Percentiles rank a stretch among this genome's conserved stretches.
phyloP scores from a whole-genome alignment of 441 rosid genomes.

The Arabidopsis lyrata region DNA sequence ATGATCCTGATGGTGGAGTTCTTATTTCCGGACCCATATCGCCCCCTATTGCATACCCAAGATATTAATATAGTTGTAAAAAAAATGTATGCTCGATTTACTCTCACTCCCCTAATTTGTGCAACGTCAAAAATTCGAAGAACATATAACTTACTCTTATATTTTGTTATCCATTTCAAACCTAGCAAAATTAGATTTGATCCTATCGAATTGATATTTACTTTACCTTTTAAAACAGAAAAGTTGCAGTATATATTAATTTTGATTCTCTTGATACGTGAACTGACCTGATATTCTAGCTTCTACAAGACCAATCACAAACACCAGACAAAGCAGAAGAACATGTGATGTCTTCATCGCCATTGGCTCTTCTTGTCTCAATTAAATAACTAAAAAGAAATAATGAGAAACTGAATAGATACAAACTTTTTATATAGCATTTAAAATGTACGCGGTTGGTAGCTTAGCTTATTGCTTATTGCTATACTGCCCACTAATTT shows the following conservation, averaged over 20 bases:
- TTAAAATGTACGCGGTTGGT: background rate
- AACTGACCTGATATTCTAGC: slow-evolving; percentile 18
- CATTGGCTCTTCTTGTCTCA: slow-evolving; percentile 17
- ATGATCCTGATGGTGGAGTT: slow-evolving; percentile 37
- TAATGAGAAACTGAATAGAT: too few relatives aligned
- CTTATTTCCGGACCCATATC: slow-evolving; percentile 16
- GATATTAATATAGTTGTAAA: background rate
- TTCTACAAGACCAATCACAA: slow-evolving; percentile 23
- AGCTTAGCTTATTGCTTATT: background rate
- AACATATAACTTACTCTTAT: too few relatives aligned
- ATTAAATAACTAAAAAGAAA: background rate
- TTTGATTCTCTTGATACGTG: background rate
- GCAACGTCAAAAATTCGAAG: too few relatives aligned
- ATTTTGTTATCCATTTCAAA: too few relatives aligned
- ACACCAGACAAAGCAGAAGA: slow-evolving; percentile 21
- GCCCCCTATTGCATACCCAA: slow-evolving; percentile 20
- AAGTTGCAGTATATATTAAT: background rate
- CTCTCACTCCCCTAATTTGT: too few relatives aligned
- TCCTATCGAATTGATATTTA: too few relatives aligned
- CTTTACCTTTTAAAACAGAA: background rate
- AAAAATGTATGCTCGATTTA: background rate
- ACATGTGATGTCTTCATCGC: slow-evolving; percentile 21
- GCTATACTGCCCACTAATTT: background rate
- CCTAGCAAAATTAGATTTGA: background rate
- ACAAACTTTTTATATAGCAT: background rate